phyloP scores from a whole-genome alignment of 768 basidiomycete species.

The Pulveroboletus frians region DNA sequence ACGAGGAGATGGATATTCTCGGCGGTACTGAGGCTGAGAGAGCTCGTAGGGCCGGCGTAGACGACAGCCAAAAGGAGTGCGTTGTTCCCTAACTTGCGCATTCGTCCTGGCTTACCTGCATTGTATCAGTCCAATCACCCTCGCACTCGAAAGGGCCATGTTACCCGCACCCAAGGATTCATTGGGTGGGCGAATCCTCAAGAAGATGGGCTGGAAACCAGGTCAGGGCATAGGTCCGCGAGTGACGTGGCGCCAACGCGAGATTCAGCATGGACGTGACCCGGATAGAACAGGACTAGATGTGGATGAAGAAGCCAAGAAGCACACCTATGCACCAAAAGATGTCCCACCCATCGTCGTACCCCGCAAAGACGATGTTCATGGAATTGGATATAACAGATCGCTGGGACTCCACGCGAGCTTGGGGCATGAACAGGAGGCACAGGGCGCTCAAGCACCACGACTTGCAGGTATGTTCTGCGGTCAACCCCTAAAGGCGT shows the following conservation, averaged over 20 bases:
- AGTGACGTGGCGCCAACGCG: conserved; percentile 69
- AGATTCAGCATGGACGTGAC: conserved; percentile 58
- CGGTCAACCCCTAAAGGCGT: background rate
- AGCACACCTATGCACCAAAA: conserved; percentile 81
- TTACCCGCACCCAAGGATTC: conserved; percentile 75
- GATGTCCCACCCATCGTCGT: conserved; percentile 65
- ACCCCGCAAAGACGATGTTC: conserved; percentile 65
- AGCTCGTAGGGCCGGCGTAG: conserved; percentile 28
- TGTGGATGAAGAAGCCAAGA: conserved; percentile 76
- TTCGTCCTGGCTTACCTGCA: background rate
- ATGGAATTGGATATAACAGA: conserved; percentile 80
- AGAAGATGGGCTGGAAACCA: conserved; percentile 92
- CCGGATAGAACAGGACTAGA: conserved; percentile 37
- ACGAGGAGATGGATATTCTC: conserved; percentile 69
- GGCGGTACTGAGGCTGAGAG: conserved; percentile 51
- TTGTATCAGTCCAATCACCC: conserved; percentile 51
- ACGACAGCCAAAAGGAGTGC: conserved; percentile 40
- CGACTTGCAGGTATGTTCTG: conserved; percentile 49
- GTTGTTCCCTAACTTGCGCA: background rate
- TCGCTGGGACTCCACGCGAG: conserved; percentile 58
- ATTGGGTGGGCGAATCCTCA: conserved; percentile 77
- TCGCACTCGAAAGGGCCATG: conserved; percentile 59
- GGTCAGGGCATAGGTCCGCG: conserved; percentile 95
- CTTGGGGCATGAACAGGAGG: conserved; percentile 36
- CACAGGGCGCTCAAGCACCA: conserved; percentile 38